These are phyloP conservation scores for Mucor velutinosus DNA, from an alignment of 371 early-diverging fungal genomes.

Conservation along the genomic window DNA sequence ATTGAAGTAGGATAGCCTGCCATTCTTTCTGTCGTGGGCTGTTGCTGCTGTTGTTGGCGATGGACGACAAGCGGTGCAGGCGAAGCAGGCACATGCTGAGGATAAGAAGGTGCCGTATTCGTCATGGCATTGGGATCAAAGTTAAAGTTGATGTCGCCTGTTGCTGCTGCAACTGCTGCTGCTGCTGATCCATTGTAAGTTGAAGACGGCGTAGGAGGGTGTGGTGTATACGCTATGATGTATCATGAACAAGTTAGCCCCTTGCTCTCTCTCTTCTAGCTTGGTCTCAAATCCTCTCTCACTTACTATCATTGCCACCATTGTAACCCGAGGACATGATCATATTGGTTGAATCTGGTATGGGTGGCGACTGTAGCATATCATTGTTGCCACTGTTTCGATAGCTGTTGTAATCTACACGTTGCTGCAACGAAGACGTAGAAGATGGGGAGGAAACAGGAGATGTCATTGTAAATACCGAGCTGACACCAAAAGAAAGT, in stretches of 20 bases:
- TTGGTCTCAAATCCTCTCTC: too few species aligned
- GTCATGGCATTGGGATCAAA: background rate
- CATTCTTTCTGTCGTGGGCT: background rate
- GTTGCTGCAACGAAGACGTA: slow-evolving; percentile 17
- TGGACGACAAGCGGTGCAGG: slow-evolving; percentile 7
- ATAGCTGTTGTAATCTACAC: slow-evolving; percentile 8
- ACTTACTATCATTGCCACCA: background rate
- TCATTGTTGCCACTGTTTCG: background rate
- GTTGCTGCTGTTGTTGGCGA: background rate
- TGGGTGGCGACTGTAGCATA: slow-evolving; percentile 21
- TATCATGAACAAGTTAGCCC: background rate
- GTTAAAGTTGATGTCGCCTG: background rate
- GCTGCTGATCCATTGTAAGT: background rate
- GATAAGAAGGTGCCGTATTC: background rate
- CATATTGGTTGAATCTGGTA: slow-evolving; percentile 15
- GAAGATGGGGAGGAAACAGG: slow-evolving; percentile 13
- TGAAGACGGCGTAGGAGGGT: background rate
- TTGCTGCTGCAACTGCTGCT: background rate
- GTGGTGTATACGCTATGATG: background rate
- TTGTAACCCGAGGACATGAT: background rate
- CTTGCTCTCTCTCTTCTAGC: background rate
- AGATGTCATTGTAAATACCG: slow-evolving; percentile 13
- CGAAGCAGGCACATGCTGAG: background rate
- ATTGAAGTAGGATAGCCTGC: slow-evolving; percentile 5
- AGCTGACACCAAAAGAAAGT: background rate